phyloP scores from a whole-genome alignment of 2,329 filamentous ascomycete genomes.

The Apiospora saccharicola region DNA sequence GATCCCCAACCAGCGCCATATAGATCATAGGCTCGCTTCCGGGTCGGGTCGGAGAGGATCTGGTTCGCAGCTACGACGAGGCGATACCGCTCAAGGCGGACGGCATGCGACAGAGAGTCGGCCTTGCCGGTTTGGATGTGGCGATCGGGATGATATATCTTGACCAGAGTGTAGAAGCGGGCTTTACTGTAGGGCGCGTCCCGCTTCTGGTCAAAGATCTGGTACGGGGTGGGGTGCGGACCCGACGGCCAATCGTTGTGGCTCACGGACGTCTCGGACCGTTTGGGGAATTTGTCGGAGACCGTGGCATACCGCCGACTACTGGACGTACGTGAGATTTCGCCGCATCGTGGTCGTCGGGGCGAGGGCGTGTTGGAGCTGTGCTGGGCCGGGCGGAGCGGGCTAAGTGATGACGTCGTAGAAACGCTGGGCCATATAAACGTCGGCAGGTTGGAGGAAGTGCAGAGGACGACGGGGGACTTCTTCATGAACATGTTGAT shows the following conservation, averaged over 20 bases:
- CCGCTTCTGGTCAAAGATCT: constrained; percentile 73
- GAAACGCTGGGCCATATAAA: constrained; percentile 33
- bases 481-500: constrained; percentile 42
- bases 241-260: constrained; percentile 54
- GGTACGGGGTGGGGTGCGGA: constrained; percentile 79
- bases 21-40: constrained; percentile 59
- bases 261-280: constrained; percentile 30
- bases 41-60: constrained; percentile 82
- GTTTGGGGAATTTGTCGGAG: constrained; percentile 31
- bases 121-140: constrained; percentile 71
- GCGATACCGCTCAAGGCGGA: constrained; percentile 75
- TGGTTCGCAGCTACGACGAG: constrained; percentile 85
- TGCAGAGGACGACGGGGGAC: constrained; percentile 39
- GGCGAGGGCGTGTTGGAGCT: neutral
- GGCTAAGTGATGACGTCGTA: constrained; percentile 37
- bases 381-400: neutral
- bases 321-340: neutral
- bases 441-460: constrained; percentile 32
- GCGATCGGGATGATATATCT: constrained; percentile 92
- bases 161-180: constrained; percentile 89
- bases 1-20: constrained; percentile 45
- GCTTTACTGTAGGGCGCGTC: constrained; percentile 79
- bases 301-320: constrained; percentile 39
- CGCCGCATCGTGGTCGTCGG: neutral
- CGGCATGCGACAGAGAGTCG: constrained; percentile 82